Evolutionary conservation across 2,329 filamentous ascomycete genomes (phyloP), one percentile per base, ranked within the genome.

Genomic region (Onygenales sp.): DNA sequence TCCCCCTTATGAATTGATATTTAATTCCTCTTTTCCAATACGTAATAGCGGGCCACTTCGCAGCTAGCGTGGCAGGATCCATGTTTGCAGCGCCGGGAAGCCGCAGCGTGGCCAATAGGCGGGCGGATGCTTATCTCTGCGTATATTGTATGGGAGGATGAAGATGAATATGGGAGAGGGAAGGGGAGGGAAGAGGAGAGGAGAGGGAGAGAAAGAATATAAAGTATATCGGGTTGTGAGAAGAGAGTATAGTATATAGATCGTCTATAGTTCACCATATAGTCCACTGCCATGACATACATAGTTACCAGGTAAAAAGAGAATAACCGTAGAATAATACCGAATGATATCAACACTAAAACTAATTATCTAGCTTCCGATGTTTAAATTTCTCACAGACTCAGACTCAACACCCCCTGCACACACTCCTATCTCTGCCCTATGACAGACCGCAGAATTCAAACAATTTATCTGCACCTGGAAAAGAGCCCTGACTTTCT

Each of bases 71-170:
- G 21, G 21, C 21, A 27, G 21, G 21, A 27, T 27, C 21, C 21
- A 27, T 27, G 21, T 27, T 27, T 27, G 21, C 38, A 41, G 38
- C 38, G 38, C 38, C 11, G 14, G 14, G 14, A 41, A 11, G 38
- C 14, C 11, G 38, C 14, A 11, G 10, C 11, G 11, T 17, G 17
- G 48, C 48, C 48, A 51, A 51, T 51, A 10, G n/a, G 17, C n/a
- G 3, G 31, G 21, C 10, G 35, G 13, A 43, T 42, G 48, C 48
- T 51, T 51, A 51, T 51, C 48, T 51, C 39, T 51, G 36, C 14
- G 14, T 36, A 13, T 21, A 35, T 35, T 27, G 5, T 13, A 17
- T 7, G 13, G 31, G 3, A 6, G 2, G n/a, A 38, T 47, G 27
- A n/a, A 8, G 27, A 6, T 4, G 31, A 9, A 27, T 43, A 9